phyloP scores from a whole-genome alignment of 371 early-diverging fungal genomes.

The Choanephora cucurbitarum region DNA sequence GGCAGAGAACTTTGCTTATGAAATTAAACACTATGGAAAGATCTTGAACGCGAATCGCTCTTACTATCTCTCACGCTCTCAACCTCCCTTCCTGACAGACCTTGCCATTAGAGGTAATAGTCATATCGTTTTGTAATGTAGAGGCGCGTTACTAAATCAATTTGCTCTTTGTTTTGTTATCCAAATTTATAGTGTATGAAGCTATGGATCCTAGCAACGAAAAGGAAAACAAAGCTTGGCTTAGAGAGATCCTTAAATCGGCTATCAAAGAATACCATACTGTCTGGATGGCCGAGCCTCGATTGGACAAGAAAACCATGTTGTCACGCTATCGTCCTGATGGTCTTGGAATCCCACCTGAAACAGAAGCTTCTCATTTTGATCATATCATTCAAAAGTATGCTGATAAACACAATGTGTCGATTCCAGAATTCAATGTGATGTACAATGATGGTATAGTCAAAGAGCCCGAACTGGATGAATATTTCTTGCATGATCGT shows the following conservation, averaged over 20 bases:
- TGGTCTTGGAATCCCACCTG: conserved; percentile 93
- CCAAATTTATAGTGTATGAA: conserved; percentile 50
- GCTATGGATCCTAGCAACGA: conserved; percentile 47
- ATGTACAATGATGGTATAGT: conserved; percentile 66
- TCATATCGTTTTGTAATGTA: too few relatives aligned
- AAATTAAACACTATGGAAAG: conserved; percentile 94
- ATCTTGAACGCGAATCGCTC: conserved; percentile 96
- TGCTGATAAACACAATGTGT: conserved; percentile 66
- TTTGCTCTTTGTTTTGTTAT: conserved; percentile 36
- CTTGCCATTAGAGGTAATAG: conserved; percentile 66
- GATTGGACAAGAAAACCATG: conserved; percentile 74
- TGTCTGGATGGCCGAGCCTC: conserved; percentile 84
- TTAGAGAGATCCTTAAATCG: conserved; percentile 68
- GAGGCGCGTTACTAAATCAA: neutral
- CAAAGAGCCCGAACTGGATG: conserved; percentile 80
- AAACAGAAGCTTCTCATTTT: conserved; percentile 92
- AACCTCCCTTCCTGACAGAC: conserved; percentile 95
- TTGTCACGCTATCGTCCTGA: conserved; percentile 82
- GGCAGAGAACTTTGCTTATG: conserved; percentile 93
- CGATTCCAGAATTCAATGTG: conserved; percentile 65
- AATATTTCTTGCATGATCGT: conserved; percentile 92
- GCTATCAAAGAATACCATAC: conserved; percentile 88
- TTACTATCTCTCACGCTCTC: conserved; percentile 93
- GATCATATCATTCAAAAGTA: conserved; percentile 81
- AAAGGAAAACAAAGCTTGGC: conserved; percentile 71